phyloP scores from a whole-genome alignment of 1,284 basidiomycete species.

The Violaceomyces palustris region DNA sequence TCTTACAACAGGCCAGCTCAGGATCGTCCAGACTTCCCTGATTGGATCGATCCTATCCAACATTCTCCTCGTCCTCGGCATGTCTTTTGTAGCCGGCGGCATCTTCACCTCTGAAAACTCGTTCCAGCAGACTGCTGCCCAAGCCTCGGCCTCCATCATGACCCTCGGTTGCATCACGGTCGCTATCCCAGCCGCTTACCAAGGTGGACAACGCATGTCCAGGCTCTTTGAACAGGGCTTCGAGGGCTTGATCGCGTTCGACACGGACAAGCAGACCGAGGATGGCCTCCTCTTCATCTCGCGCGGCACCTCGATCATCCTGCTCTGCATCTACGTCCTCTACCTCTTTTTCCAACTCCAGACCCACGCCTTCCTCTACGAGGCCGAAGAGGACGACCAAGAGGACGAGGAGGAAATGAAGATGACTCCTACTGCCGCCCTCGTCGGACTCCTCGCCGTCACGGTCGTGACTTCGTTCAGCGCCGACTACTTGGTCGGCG shows the following conservation, averaged over 20 bases:
- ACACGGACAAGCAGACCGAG: constrained; percentile 9
- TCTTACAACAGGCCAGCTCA: no score
- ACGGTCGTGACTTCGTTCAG: constrained; percentile 50
- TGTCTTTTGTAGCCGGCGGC: constrained; percentile 51
- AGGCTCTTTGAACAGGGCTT: constrained; percentile 40
- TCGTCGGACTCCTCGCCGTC: constrained; percentile 37
- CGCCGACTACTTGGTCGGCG: constrained; percentile 53
- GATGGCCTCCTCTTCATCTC: constrained; percentile 51
- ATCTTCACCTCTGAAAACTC: constrained; percentile 40
- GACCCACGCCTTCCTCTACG: constrained; percentile 49
- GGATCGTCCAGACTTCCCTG: constrained; percentile 49
- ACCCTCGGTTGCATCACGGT: constrained; percentile 82
- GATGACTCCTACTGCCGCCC: constrained; percentile 46
- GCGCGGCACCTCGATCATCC: constrained; percentile 55
- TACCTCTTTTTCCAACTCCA: constrained; percentile 58
- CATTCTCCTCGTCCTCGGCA: constrained; percentile 48
- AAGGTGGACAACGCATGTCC: no score
- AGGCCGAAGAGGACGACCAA: constrained; percentile 25
- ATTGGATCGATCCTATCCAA: constrained; percentile 50
- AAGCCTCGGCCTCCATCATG: constrained; percentile 61
- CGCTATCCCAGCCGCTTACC: constrained; percentile 85
- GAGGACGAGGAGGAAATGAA: constrained; percentile 44
- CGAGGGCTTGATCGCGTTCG: constrained; percentile 20
- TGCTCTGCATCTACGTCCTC: constrained; percentile 73
- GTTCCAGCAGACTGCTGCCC: constrained; percentile 51